Percentiles rank a stretch among this genome's conserved stretches.
These are phyloP conservation scores for Sporisorium reilianum DNA, from an alignment of 1,284 basidiomycete species.

Conservation along the genomic window DNA sequence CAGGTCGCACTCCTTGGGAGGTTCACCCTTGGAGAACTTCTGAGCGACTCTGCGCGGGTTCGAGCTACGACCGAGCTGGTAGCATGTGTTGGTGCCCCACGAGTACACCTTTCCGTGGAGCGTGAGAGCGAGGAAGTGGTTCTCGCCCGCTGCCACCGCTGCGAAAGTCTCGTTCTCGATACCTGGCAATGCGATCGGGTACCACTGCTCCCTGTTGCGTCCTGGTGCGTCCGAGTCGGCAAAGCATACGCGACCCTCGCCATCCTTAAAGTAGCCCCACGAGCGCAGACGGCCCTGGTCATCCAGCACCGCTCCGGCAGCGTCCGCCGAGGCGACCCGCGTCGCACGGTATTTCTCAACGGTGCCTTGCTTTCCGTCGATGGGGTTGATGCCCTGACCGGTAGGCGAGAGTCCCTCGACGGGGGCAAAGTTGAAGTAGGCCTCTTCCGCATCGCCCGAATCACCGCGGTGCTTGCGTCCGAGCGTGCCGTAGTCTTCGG, in stretches of 20 bases:
- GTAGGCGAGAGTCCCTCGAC: constrained; percentile 74
- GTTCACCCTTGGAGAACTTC: constrained; percentile 52
- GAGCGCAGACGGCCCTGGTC: constrained; percentile 78
- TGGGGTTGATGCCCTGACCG: constrained; percentile 41
- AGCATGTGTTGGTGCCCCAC: constrained; percentile 85
- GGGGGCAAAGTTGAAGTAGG: constrained; percentile 81
- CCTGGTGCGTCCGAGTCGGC: constrained; percentile 70
- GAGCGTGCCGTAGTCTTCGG: constrained; percentile 91
- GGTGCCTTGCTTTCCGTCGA: constrained; percentile 82
- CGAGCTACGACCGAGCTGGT: constrained; percentile 85
- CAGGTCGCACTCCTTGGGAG: constrained; percentile 84
- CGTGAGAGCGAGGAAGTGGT: constrained; percentile 88
- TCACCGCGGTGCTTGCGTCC: constrained; percentile 75
- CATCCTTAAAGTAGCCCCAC: constrained; percentile 79
- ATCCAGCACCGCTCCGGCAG: constrained; percentile 83
- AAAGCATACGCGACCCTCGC: constrained; percentile 88
- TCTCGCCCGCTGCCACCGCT: constrained; percentile 83
- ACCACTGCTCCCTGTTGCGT: constrained; percentile 59
- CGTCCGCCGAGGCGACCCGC: constrained; percentile 84
- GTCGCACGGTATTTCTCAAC: constrained; percentile 79
- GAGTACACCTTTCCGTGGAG: constrained; percentile 83
- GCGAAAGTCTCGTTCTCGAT: constrained; percentile 74
- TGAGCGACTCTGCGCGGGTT: constrained; percentile 70
- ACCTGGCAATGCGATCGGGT: constrained; percentile 69
- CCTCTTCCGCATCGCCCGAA: constrained; percentile 81